Conservation (phyloP, 345 rosid genomes). For the Adansonia digitata region DNA sequence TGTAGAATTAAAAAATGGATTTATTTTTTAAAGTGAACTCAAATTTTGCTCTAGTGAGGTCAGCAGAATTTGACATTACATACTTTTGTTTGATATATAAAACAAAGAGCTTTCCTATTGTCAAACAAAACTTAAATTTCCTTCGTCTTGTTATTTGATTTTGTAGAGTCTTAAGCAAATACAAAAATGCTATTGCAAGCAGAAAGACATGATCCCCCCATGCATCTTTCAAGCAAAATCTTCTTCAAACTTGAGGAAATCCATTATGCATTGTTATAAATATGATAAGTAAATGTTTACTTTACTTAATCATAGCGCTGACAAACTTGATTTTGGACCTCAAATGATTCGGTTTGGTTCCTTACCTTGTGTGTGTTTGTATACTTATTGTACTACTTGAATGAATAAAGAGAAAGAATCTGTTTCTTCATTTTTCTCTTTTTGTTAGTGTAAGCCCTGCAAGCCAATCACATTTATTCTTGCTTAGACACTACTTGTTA, state of each 20-base stretch:
- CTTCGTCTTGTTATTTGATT: background rate
- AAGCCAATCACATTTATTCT: no score
- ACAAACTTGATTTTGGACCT: no score
- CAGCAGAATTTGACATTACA: background rate
- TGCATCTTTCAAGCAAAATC: background rate
- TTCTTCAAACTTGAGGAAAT: background rate
- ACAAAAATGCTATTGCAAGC: background rate
- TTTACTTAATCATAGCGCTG: no score
- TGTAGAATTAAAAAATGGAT: background rate
- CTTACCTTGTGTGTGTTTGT: no score
- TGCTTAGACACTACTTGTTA: no score
- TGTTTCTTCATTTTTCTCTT: no score
- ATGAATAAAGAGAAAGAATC: no score
- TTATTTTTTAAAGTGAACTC: background rate
- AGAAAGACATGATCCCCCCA: background rate
- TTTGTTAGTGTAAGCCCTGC: no score
- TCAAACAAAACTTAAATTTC: conserved; percentile 2
- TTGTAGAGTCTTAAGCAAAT: background rate
- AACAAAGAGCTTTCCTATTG: background rate
- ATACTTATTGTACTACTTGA: no score
- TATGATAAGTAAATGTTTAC: no score
- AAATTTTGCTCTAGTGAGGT: background rate
- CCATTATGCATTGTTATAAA: background rate
- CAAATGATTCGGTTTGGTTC: no score
- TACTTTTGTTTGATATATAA: background rate